Evolutionary conservation across 306 rosid species (phyloP).

Genomic region (Quercus parvula): DNA sequence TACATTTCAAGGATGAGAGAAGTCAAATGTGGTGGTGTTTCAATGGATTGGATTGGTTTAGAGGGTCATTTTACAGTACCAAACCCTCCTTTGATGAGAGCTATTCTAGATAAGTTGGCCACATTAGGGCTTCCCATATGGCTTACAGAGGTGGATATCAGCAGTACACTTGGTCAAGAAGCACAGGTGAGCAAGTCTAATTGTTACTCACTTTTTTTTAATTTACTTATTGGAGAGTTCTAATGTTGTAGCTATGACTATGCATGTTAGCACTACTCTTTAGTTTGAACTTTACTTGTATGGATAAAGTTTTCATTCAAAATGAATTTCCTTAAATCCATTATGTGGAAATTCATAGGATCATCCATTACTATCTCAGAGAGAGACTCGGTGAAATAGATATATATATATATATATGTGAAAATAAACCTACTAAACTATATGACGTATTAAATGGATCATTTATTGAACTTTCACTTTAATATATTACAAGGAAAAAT

Average conservation of each 20-base stretch:
- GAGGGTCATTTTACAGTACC: constrained; percentile 81
- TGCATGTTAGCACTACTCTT: no score
- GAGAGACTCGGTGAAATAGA: no score
- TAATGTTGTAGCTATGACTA: neutral
- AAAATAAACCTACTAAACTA: no score
- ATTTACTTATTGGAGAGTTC: neutral
- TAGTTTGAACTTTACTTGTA: no score
- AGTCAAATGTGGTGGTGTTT: constrained; percentile 48
- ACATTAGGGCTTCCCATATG: constrained; percentile 78
- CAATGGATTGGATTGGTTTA: constrained; percentile 85
- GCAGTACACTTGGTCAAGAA: constrained; percentile 50
- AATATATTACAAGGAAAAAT: no score
- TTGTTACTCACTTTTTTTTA: neutral
- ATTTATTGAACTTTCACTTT: no score
- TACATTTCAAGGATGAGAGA: constrained; percentile 44
- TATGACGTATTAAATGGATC: no score
- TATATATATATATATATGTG: no score
- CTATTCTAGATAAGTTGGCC: constrained; percentile 78
- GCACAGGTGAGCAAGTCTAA: constrained; percentile 50
- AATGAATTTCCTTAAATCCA: no score
- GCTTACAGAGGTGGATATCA: constrained; percentile 89
- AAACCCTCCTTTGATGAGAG: constrained; percentile 79
- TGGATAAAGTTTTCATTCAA: no score
- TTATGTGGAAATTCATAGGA: no score
- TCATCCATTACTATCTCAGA: no score